Base-by-base conservation (phyloP, 371 early-diverging fungal genomes). In the Basidiobolus meristosporus region DNA sequence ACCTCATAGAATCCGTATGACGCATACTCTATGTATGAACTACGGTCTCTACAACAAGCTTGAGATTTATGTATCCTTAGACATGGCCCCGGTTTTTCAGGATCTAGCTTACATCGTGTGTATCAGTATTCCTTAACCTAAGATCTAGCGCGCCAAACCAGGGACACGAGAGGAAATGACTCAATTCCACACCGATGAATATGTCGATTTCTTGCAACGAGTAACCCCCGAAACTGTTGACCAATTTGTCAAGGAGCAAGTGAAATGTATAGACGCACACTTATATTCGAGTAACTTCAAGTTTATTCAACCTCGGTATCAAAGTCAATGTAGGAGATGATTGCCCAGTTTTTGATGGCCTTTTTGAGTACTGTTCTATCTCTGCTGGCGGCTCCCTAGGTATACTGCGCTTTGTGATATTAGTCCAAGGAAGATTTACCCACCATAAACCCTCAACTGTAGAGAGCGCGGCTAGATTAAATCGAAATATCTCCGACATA, bases 151-250 rank as follows among this genome's bases (percentile, higher is more conserved):
- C 22, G 20, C 2, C 45, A 21, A n/a, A 21, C 18, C 51, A 86
- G 80, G 67, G 79, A 52, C 90, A 91, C 3, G 61, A 59, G 17
- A 77, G 89, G n/a, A 99, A 68, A 83, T 99, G 78, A 95, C 93
- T 7, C 84, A 86, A 46, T 99, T 99, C 55, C 99, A 99, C 59
- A 79, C 98, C 11, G 89, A 93, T 56, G 99, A 99, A 50, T 99
- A 99, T 55, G 88, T 99, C 45, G 87, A 97, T 50, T 99, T 98
- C 57, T 63, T 99, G 41, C 65, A 80, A 26, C 75, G 83, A 38
- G 91, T 98, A 1, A 86, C 89, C 1, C 92, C 96, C 0, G 95
- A 97, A 17, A 90, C 84, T 51, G 68, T 82, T 43, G 82, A 88
- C 29, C 62, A 78, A 20, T 68, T 87, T 43, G 68, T 67, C 15